A percentile compares a stretch with the other conserved stretches of the same genome.
These are phyloP conservation scores for Chaetomiaceae sp. DNA, from an alignment of 2,329 filamentous ascomycete species.

Conservation along the genomic window DNA sequence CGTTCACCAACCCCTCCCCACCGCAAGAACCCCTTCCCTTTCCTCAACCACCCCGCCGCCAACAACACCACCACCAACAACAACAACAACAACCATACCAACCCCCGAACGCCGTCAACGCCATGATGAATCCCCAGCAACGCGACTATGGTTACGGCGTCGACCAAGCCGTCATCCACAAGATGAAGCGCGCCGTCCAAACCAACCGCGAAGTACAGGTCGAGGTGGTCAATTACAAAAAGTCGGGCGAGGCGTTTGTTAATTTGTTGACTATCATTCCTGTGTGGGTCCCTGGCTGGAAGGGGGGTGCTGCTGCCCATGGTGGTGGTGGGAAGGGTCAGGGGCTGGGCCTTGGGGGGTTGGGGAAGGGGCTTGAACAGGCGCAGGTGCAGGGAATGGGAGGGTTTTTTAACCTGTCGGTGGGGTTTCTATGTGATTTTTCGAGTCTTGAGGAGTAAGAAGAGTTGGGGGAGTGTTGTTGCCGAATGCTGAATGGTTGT, in stretches of 20 bases:
- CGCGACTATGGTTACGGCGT: neutral
- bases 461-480: neutral
- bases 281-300: constrained; percentile 58
- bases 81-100: no score
- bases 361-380: neutral
- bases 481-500: no score
- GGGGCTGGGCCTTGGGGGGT: neutral
- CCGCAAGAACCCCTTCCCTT: no score
- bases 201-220: constrained; percentile 43
- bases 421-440: constrained; percentile 61
- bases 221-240: constrained; percentile 71
- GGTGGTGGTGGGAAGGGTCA: no score
- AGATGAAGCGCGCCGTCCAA: constrained; percentile 44
- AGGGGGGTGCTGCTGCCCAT: no score
- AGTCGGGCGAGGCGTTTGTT: constrained; percentile 73
- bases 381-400: constrained; percentile 41
- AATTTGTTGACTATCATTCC: constrained; percentile 85
- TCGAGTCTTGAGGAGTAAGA: neutral
- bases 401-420: constrained; percentile 60
- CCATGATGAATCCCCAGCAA: no score
- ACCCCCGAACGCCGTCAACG: no score
- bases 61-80: no score
- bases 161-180: constrained; percentile 53
- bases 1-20: no score
- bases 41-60: no score